phyloP scores from a whole-genome alignment of 1,284 basidiomycete species.

The Neotropicomus parvogracilis region DNA sequence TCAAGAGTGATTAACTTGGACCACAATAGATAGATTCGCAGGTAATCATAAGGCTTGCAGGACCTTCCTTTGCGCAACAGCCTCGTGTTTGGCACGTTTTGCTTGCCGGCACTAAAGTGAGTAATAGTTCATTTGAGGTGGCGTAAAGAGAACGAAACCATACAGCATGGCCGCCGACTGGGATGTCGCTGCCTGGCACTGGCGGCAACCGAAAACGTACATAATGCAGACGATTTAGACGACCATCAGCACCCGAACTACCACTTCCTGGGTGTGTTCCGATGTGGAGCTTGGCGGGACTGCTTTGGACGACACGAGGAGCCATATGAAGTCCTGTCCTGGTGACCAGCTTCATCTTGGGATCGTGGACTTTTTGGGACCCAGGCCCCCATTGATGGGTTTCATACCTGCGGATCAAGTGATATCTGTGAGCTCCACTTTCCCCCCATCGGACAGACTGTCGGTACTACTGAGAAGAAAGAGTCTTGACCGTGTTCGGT shows the following conservation, averaged over 20 bases:
- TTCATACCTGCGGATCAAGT: conserved; percentile 23
- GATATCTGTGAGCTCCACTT: conserved; percentile 1
- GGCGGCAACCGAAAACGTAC: background rate
- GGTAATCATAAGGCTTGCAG: conserved; percentile 25
- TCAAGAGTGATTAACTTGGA: conserved; percentile 23
- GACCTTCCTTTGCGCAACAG: conserved; percentile 17
- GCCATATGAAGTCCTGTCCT: conserved; percentile 5
- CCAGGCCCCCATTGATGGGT: background rate
- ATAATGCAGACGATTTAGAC: no score
- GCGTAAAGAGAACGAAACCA: conserved; percentile 19
- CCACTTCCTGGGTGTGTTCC: background rate
- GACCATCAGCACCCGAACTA: no score
- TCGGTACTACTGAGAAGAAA: background rate
- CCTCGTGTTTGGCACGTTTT: conserved; percentile 36
- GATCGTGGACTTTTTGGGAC: conserved; percentile 1
- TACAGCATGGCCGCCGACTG: conserved; percentile 3
- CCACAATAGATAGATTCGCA: conserved; percentile 23
- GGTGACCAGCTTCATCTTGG: background rate
- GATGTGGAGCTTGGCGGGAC: conserved; percentile 1
- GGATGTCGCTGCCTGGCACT: background rate
- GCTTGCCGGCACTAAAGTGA: conserved; percentile 27
- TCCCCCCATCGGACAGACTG: background rate
- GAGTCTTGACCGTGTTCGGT: background rate
- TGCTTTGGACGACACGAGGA: conserved; percentile 5
- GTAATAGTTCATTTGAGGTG: conserved; percentile 28